Conservation (phyloP, 176 grass and related monocot genomes). For the Oryza australiensis region DNA sequence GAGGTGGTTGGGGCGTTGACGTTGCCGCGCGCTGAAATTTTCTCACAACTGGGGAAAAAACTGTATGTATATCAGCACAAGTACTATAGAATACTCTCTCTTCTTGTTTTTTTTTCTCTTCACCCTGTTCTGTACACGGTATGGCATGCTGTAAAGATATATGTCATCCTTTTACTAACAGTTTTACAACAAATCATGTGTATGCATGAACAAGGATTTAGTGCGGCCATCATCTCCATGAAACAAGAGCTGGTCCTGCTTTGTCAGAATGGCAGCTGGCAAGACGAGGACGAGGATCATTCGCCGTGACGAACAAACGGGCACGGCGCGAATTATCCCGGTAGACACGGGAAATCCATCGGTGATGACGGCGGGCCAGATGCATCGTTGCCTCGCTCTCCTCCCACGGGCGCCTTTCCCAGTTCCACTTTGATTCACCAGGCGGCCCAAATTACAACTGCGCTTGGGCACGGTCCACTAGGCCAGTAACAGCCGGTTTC, state of each 20-base stretch:
- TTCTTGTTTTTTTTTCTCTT: not conserved
- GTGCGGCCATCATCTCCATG: too few relatives aligned
- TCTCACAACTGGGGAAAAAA: not conserved
- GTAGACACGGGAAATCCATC: not conserved
- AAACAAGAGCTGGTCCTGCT: not conserved
- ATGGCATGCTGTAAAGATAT: not conserved
- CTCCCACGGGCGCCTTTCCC: too few relatives aligned
- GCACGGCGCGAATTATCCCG: not conserved
- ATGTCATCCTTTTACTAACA: not conserved
- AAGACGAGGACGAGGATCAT: not conserved
- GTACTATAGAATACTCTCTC: not conserved
- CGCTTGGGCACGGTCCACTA: not conserved
- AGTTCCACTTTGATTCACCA: not conserved
- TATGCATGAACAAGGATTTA: not conserved
- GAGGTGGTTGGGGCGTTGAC: constrained; percentile 24
- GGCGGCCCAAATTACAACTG: not conserved
- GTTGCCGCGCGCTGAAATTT: not conserved
- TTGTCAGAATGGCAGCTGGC: too few relatives aligned
- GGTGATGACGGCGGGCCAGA: too few relatives aligned
- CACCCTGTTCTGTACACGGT: not conserved
- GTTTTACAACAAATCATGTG: not conserved
- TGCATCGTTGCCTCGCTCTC: too few relatives aligned
- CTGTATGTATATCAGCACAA: not conserved
- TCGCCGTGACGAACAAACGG: not conserved
- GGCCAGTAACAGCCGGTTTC: too few relatives aligned